Conservation (phyloP, 345 rosid genomes). For the Carallia brachiata region DNA sequence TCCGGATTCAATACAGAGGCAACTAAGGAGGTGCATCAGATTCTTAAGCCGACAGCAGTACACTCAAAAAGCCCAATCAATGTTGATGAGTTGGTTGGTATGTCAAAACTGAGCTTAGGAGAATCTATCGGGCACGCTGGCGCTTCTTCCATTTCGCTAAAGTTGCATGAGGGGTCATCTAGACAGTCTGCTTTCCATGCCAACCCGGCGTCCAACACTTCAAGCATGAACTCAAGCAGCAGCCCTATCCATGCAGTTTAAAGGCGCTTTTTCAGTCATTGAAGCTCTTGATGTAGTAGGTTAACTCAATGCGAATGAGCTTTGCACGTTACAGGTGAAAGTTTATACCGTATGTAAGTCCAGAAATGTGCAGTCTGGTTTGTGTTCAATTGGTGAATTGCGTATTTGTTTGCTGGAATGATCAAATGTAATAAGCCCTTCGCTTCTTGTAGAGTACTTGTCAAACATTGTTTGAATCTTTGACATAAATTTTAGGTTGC, state of each 20-base stretch:
- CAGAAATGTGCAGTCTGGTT: conserved; percentile 35
- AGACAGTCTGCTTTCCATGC: conserved; percentile 37
- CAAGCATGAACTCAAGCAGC: conserved; percentile 22
- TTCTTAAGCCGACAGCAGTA: conserved; percentile 35
- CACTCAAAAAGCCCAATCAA: conserved; percentile 33
- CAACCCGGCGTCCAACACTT: conserved; percentile 13
- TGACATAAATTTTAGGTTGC: conserved; percentile 1
- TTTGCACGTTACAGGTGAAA: conserved; percentile 21
- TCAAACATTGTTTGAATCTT: conserved; percentile 39
- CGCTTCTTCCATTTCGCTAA: conserved; percentile 28
- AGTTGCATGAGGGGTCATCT: conserved; percentile 26
- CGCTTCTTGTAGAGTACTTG: conserved; percentile 31
- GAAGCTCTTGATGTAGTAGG: conserved; percentile 18
- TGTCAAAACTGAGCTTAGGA: conserved; percentile 31
- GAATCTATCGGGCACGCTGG: conserved; percentile 24
- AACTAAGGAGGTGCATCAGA: conserved; percentile 28
- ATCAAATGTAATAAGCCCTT: conserved; percentile 23
- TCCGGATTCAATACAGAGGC: conserved; percentile 39
- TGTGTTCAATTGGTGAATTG: conserved; percentile 23
- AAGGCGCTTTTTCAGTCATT: conserved; percentile 7
- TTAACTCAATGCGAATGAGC: conserved; percentile 24
- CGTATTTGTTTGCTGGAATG: conserved; percentile 31
- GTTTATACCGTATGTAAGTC: conserved; percentile 28
- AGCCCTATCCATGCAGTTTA: conserved; percentile 30
- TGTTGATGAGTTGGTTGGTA: conserved; percentile 34